These are phyloP conservation scores for Durio zibethinus DNA, from an alignment of 345 rosid genomes.

Conservation along the genomic window DNA sequence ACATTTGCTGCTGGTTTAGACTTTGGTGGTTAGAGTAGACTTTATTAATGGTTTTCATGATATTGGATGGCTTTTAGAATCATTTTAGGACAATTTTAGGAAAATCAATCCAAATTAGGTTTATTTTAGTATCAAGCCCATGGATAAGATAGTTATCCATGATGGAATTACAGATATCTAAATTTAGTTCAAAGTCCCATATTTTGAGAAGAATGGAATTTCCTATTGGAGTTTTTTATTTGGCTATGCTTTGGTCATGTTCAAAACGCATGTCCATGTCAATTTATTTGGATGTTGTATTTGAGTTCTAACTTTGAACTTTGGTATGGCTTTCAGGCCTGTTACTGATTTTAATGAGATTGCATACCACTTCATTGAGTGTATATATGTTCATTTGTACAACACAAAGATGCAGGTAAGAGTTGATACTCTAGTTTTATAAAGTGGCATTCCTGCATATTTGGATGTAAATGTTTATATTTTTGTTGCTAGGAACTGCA, in stretches of 20 bases:
- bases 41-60: background rate
- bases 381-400: slow-evolving; percentile 77
- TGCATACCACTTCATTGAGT: slow-evolving; percentile 77
- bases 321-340: slow-evolving; percentile 57
- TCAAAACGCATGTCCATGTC: background rate
- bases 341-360: slow-evolving; percentile 83
- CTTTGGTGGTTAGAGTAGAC: background rate
- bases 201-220: background rate
- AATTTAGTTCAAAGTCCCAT: background rate
- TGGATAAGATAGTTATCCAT: background rate
- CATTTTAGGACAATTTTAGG: background rate
- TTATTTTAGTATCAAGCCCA: background rate
- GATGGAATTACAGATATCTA: background rate
- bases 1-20: background rate
- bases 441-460: background rate
- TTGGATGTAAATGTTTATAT: background rate
- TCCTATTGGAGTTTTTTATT: background rate
- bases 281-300: background rate
- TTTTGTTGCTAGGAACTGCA: background rate
- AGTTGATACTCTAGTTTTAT: slow-evolving; percentile 17
- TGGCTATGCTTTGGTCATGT: background rate
- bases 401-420: slow-evolving; percentile 76
- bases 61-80: background rate
- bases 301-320: background rate
- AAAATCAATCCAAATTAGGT: background rate